Conservation (phyloP, 2,329 filamentous ascomycete species). For the Mycosphaerella sp. region DNA sequence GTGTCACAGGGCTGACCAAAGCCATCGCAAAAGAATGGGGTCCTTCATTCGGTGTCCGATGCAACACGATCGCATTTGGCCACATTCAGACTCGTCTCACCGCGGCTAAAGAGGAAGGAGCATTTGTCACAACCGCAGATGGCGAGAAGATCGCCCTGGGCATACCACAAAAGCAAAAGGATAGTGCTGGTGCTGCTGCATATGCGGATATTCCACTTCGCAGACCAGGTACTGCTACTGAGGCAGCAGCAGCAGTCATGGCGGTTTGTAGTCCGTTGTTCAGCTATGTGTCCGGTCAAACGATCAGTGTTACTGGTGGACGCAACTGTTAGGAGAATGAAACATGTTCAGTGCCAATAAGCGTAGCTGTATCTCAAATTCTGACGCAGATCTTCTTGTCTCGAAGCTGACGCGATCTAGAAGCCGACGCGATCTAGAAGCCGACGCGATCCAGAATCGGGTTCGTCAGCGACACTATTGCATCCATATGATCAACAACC, state of each 20-base stretch:
- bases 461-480: too few species aligned
- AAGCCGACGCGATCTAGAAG: too few species aligned
- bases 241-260: constrained; percentile 71
- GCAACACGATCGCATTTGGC: constrained; percentile 80
- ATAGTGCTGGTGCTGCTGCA: constrained; percentile 33
- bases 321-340: constrained; percentile 58
- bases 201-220: constrained; percentile 67
- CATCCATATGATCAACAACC: too few species aligned
- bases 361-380: too few species aligned
- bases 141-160: constrained; percentile 70
- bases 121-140: constrained; percentile 68
- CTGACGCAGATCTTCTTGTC: too few species aligned
- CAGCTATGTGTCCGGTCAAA: constrained; percentile 80
- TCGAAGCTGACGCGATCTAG: too few species aligned
- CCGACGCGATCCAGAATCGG: too few species aligned
- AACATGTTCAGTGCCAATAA: too few species aligned
- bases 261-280: constrained; percentile 77
- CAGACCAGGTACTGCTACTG: constrained; percentile 68
- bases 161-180: constrained; percentile 59
- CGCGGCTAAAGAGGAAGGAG: constrained; percentile 76
- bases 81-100: constrained; percentile 75
- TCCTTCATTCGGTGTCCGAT: constrained; percentile 70
- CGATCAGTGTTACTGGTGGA: constrained; percentile 78
- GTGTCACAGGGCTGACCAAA: constrained; percentile 75
- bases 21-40: constrained; percentile 91